Percentiles rank a stretch among this genome's conserved stretches.
phyloP scores from a whole-genome alignment of 192 early-diverging fungal species.

The Funneliformis geosporum region DNA sequence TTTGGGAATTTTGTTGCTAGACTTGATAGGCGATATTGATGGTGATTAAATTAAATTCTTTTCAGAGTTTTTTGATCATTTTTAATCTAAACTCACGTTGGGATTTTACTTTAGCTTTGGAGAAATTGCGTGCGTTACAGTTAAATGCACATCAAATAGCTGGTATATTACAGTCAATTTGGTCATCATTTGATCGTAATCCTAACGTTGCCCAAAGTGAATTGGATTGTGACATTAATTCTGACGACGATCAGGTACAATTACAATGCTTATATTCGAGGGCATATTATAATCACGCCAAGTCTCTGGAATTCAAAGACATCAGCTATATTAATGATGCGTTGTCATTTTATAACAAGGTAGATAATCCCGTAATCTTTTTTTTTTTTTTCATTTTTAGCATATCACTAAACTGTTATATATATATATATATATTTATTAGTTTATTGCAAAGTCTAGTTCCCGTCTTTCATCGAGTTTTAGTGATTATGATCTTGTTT shows the following conservation, averaged over 20 bases:
- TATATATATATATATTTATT: too few relatives aligned
- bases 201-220: background rate
- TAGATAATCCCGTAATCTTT: background rate
- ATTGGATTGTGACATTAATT: conserved; percentile 3
- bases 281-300: conserved; percentile 37
- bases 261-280: conserved; percentile 39
- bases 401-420: too few relatives aligned
- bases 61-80: background rate
- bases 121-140: conserved; percentile 56
- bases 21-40: conserved; percentile 60
- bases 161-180: conserved; percentile 38
- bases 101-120: conserved; percentile 33
- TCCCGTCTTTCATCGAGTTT: background rate
- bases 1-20: conserved; percentile 81
- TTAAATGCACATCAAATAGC: conserved; percentile 65
- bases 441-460: background rate
- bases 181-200: conserved; percentile 38
- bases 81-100: background rate
- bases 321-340: background rate
- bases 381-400: too few relatives aligned
- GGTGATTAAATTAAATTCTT: conserved; percentile 32
- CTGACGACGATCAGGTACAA: conserved; percentile 29
- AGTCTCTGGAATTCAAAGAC: conserved; percentile 4
- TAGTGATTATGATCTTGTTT: conserved; percentile 17
- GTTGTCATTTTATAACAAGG: conserved; percentile 16